Conservation (phyloP, 176 grass and related monocot genomes). For the Puccinellia tenuiflora region DNA sequence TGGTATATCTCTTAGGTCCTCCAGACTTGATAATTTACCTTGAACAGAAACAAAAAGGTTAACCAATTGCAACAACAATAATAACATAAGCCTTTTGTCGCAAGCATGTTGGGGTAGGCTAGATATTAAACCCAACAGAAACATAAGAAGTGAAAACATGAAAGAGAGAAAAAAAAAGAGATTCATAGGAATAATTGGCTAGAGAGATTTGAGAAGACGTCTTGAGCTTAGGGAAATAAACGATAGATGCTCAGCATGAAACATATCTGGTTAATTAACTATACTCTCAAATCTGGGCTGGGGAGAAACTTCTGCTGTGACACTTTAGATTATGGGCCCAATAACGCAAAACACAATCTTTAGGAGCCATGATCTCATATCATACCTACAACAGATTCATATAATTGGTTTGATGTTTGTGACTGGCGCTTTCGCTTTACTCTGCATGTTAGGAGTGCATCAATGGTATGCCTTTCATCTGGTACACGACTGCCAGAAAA, state of each 20-base stretch:
- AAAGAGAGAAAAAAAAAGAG: too few relatives aligned
- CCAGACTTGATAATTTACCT: slow-evolving; percentile 61
- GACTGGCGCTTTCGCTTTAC: slow-evolving; percentile 65
- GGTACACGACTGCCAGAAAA: slow-evolving; percentile 58
- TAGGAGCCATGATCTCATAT: slow-evolving; percentile 23
- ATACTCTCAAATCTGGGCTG: background rate
- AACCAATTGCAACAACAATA: background rate
- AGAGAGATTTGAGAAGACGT: background rate
- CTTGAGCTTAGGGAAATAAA: slow-evolving; percentile 12
- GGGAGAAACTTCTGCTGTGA: background rate
- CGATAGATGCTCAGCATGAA: background rate
- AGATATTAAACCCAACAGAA: too few relatives aligned
- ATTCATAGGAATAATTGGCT: background rate
- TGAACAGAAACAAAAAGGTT: background rate
- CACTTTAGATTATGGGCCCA: background rate
- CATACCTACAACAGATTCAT: slow-evolving; percentile 41
- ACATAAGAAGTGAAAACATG: too few relatives aligned
- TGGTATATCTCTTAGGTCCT: slow-evolving; percentile 58
- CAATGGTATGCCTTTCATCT: slow-evolving; percentile 87
- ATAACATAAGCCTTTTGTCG: too few relatives aligned
- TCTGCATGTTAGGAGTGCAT: slow-evolving; percentile 87
- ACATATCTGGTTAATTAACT: background rate
- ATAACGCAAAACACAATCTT: background rate
- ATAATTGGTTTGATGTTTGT: slow-evolving; percentile 20
- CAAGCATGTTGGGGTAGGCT: too few relatives aligned